Base-by-base conservation (phyloP, 352 stramenopile species). In the Vaucheria bursata region DNA sequence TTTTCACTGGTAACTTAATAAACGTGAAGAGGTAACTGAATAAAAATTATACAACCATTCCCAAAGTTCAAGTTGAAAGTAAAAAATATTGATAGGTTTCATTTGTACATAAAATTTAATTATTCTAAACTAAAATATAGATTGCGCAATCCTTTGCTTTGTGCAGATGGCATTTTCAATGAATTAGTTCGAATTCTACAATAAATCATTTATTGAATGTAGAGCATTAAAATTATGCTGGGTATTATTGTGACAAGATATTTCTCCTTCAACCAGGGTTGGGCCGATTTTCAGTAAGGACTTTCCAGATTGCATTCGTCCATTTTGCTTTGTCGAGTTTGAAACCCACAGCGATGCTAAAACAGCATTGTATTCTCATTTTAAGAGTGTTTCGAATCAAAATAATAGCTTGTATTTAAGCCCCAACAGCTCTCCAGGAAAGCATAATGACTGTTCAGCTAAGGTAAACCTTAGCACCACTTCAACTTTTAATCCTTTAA, bases 281-380 rank as follows among this genome's bases (percentile, higher is more conserved):
- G n/a, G n/a, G n/a, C n/a, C n/a, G n/a, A n/a, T n/a, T n/a, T n/a
- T n/a, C n/a, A n/a, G n/a, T n/a, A n/a, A n/a, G n/a, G n/a, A n/a
- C n/a, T n/a, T n/a, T n/a, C n/a, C n/a, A n/a, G n/a, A n/a, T n/a
- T n/a, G n/a, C n/a, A n/a, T n/a, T n/a, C n/a, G n/a, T n/a, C 77
- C 77, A 0, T 83, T 83, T 69, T 83, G 77, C 40, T 83, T 83
- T 69, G 64, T 83, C 64, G 77, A 83, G 45, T 83, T 83, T 34
- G 7, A 38, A 4, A 71, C 67, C 0, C 68, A 83, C 64, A 39
- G 35, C 5, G 53, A 83, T 33, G 77, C 77, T 0, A 40, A 71
- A 0, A 72, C 53, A 35, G 36, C 77, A 4, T 69, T 18, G 4
- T 4, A 5, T 69, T 34, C 29, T 29, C 18, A 69, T 38, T 29